A percentile compares a stretch with the other conserved stretches of the same genome.
These are phyloP conservation scores for Helotiales sp. DNA, from an alignment of 2,329 filamentous ascomycete species.

Conservation along the genomic window DNA sequence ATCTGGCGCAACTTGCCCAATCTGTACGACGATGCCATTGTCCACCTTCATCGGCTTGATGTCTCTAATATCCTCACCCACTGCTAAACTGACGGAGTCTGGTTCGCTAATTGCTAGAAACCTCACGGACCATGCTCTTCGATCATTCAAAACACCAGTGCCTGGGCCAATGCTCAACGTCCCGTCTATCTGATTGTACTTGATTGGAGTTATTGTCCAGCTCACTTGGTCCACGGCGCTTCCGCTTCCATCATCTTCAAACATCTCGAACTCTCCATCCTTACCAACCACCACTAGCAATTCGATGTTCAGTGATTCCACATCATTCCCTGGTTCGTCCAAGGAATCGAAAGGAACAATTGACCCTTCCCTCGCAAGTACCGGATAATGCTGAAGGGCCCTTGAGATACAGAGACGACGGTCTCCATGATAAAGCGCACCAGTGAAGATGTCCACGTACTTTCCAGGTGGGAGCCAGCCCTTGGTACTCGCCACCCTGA, in stretches of 20 bases:
- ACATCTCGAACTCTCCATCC: conserved; percentile 48
- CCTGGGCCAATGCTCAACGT: conserved; percentile 7
- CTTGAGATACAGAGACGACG: conserved; percentile 53
- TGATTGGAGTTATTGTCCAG: conserved; percentile 8
- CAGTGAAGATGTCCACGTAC: conserved; percentile 59
- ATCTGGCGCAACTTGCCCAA: conserved; percentile 5
- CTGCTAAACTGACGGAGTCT: neutral
- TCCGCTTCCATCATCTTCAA: conserved; percentile 43
- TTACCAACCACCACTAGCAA: conserved; percentile 48
- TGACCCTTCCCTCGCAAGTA: conserved; percentile 55
- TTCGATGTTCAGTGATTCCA: conserved; percentile 48
- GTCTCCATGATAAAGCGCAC: conserved; percentile 56
- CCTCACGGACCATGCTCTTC: conserved; percentile 10
- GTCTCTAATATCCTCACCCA: neutral
- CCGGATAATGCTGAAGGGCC: conserved; percentile 48
- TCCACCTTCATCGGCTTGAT: neutral
- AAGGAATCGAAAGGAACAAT: conserved; percentile 56
- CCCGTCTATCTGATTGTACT: conserved; percentile 12
- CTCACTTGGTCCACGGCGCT: conserved; percentile 1
- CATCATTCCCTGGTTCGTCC: conserved; percentile 45
- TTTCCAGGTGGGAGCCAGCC: conserved; percentile 56
- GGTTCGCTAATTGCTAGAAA: conserved; percentile 6
- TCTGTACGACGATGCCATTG: conserved; percentile 1
- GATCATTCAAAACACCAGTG: neutral
- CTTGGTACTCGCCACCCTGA: conserved; percentile 47